A percentile compares a stretch with the other conserved stretches of the same genome.
Conservation (phyloP, 2,329 filamentous ascomycete species). For the Gaeumannomyces tritici region DNA sequence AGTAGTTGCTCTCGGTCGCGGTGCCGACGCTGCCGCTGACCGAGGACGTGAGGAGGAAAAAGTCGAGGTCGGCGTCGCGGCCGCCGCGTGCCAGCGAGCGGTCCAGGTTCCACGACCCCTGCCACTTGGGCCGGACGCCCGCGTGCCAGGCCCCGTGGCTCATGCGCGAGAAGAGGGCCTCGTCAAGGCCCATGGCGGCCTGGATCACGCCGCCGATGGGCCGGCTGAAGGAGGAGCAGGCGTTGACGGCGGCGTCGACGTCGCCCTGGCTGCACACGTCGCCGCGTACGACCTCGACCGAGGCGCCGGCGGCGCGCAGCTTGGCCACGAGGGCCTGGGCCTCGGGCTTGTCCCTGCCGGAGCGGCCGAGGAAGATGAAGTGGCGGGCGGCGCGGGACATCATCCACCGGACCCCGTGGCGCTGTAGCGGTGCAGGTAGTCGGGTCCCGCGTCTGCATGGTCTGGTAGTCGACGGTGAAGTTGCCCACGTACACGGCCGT, state of each 20-base stretch:
- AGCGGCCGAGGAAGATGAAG: background rate
- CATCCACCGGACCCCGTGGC: background rate
- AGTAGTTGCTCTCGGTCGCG: slow-evolving; percentile 27
- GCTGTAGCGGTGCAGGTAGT: background rate
- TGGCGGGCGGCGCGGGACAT: background rate
- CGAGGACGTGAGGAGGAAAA: slow-evolving; percentile 23
- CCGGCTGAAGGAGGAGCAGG: too few relatives aligned
- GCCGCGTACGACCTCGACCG: too few relatives aligned
- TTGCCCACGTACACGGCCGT: slow-evolving; percentile 13
- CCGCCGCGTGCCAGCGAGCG: slow-evolving; percentile 9
- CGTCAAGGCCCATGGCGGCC: slow-evolving; percentile 6
- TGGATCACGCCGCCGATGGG: background rate
- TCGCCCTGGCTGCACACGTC: too few relatives aligned
- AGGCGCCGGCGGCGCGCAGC: too few relatives aligned
- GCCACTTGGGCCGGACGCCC: slow-evolving; percentile 20
- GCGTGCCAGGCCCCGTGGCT: slow-evolving; percentile 16
- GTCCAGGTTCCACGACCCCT: slow-evolving; percentile 25
- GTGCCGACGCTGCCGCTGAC: slow-evolving; percentile 20
- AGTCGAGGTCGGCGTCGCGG: slow-evolving; percentile 14
- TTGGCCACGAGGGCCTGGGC: too few relatives aligned
- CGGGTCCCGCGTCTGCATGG: slow-evolving; percentile 1
- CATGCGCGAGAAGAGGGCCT: slow-evolving; percentile 15
- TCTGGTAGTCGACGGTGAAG: slow-evolving; percentile 9
- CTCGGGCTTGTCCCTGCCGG: too few relatives aligned
- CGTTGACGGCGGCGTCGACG: too few relatives aligned